phyloP scores from a whole-genome alignment of 2,329 filamentous ascomycete genomes.

The Plenodomus lindquistii region DNA sequence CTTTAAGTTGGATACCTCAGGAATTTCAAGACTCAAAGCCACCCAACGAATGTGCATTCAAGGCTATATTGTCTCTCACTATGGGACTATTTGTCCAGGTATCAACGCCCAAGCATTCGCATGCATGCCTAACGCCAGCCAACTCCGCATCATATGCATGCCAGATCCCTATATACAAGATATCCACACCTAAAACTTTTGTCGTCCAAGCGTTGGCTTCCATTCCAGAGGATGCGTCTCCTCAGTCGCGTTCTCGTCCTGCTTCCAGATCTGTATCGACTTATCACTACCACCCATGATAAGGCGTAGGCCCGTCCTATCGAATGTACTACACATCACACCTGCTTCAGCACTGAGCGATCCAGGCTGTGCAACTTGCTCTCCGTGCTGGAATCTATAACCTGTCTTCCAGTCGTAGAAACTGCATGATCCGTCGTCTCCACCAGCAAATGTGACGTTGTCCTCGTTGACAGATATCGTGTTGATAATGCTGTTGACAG shows the following conservation, averaged over 20 bases:
- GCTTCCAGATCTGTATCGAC: slow-evolving; percentile 91
- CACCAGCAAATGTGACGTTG: slow-evolving; percentile 92
- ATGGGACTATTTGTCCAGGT: background rate
- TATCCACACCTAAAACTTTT: slow-evolving; percentile 59
- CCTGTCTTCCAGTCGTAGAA: slow-evolving; percentile 99
- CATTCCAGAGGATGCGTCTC: slow-evolving; percentile 92
- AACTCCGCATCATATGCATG: slow-evolving; percentile 8
- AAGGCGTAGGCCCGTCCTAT: slow-evolving; percentile 82
- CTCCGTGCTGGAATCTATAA: slow-evolving; percentile 84
- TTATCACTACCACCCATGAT: slow-evolving; percentile 97
- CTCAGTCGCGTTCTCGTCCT: slow-evolving; percentile 85
- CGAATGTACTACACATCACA: slow-evolving; percentile 92
- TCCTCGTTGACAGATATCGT: slow-evolving; percentile 91
- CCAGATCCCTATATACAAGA: background rate
- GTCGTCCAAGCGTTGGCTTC: slow-evolving; percentile 78
- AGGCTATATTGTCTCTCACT: background rate
- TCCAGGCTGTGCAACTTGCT: slow-evolving; percentile 91
- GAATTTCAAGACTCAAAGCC: no score
- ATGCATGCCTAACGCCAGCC: slow-evolving; percentile 7
- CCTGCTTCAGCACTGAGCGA: slow-evolving; percentile 93
- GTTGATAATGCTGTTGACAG: slow-evolving; percentile 96
- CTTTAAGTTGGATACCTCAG: no score
- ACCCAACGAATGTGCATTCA: slow-evolving; percentile 2
- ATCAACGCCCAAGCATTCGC: background rate
- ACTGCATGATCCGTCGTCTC: slow-evolving; percentile 92